phyloP scores from a whole-genome alignment of 805 yeast genomes.

The Starmerella riodocensis region DNA sequence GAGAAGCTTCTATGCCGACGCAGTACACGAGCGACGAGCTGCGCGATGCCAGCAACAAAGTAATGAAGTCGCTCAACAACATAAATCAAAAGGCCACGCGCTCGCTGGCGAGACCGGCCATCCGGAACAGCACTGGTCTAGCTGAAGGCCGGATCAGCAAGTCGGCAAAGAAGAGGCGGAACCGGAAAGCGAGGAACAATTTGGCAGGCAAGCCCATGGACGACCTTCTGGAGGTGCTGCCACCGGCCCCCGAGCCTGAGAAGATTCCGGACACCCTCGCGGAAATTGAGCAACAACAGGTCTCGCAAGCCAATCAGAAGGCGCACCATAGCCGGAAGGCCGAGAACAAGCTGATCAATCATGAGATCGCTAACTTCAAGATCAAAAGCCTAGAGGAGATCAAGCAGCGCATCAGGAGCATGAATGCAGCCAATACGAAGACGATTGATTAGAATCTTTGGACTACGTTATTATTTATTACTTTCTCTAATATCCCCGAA shows the following conservation, averaged over 20 bases:
- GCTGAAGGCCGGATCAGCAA: conserved; percentile 17
- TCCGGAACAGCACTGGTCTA: conserved; percentile 18
- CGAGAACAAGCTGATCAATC: conserved; percentile 15
- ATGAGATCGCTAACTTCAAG: conserved; percentile 13
- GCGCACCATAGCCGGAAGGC: conserved; percentile 18
- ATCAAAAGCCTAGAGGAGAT: conserved; percentile 11
- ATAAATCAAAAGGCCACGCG: conserved; percentile 12
- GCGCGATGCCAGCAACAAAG: conserved; percentile 19
- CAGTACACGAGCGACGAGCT: conserved; percentile 21
- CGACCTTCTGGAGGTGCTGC: conserved; percentile 15
- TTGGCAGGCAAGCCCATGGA: conserved; percentile 21
- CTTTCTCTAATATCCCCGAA: too few relatives aligned
- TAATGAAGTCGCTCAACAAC: conserved; percentile 21
- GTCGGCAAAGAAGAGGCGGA: conserved; percentile 18
- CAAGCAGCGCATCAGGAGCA: conserved; percentile 2
- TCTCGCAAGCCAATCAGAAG: conserved; percentile 5
- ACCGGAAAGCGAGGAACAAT: conserved; percentile 18
- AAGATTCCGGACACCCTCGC: conserved; percentile 7
- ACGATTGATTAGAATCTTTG: too few relatives aligned
- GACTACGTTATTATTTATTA: too few relatives aligned
- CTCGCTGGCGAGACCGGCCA: conserved; percentile 16
- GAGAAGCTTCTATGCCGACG: too few relatives aligned
- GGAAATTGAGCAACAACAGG: conserved; percentile 11
- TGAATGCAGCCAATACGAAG: conserved; percentile 1
- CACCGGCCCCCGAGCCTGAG: conserved; percentile 7